Evolutionary conservation across 495 filamentous ascomycete genomes (phyloP), one percentile per base, ranked within the genome.

Genomic region (Penicillium antarcticum): DNA sequence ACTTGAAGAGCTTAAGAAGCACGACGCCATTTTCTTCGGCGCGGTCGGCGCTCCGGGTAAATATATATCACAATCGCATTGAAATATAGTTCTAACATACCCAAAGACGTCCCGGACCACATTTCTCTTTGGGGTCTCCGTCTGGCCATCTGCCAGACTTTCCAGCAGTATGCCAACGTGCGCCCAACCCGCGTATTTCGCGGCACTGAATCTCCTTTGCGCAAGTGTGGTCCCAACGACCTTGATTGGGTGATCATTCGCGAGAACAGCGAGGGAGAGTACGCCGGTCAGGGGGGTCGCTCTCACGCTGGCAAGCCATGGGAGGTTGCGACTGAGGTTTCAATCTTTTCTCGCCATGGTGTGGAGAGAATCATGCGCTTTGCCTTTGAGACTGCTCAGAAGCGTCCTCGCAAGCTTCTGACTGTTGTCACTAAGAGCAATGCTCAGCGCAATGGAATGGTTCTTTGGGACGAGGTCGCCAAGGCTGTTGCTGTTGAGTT

Each of bases 371-470:
- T 80, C 33, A 80, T 81, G 72, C 70, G 76, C 2, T 81, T 81
- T 51, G 80, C 77, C 0, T 82, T 81, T 58, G 73, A 81, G 60
- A 75, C 65, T 8, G 80, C 79, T 1, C 61, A 60, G 40, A 66
- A 64, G 42, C 61, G 79, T 14, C 75, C 69, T 2, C 66, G 69
- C 26, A 80, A 79, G 65, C 66, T 72, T 21, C 45, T 82, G 49
- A 81, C 78, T n/a, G 75, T 82, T 1, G 80, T 82, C 17, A 80
- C 78, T 11, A 83, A 83, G 69, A 78, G 74, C 44, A 83, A 83
- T 64, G 79, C 80, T 0, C 77, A 81, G 69, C 66, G 77, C 2
- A 77, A 80, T 54, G 80, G 80, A 0, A 76, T 83, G 77, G 80
- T 83, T 12, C 57, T 81, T 16, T 81, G 80, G 79, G 80, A 83